Conservation (phyloP, 768 basidiomycete genomes). For the Coprinopsis sp. region DNA sequence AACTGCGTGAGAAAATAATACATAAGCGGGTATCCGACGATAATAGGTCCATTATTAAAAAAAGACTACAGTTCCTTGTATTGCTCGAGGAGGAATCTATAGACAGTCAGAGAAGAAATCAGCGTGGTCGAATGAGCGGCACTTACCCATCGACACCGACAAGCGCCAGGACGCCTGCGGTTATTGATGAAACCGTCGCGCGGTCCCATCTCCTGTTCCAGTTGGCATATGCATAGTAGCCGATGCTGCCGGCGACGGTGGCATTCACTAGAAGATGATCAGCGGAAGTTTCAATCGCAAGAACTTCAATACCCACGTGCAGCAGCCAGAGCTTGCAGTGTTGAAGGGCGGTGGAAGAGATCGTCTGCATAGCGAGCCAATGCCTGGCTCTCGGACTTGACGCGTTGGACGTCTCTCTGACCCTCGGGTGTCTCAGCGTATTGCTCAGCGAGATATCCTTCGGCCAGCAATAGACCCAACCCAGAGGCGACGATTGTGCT, state of each 20-base stretch:
- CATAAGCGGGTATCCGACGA: background rate
- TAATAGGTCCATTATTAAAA: background rate
- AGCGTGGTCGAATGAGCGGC: background rate
- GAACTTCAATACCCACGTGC: slow-evolving; percentile 37
- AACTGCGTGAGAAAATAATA: slow-evolving; percentile 3
- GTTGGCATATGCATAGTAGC: slow-evolving; percentile 59
- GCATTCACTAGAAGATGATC: slow-evolving; percentile 47
- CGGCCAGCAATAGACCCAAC: slow-evolving; percentile 51
- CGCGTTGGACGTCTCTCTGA: slow-evolving; percentile 51
- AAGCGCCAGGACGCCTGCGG: slow-evolving; percentile 55
- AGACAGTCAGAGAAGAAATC: background rate
- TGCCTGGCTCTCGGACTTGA: slow-evolving; percentile 50
- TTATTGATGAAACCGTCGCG: slow-evolving; percentile 51
- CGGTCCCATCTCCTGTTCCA: slow-evolving; percentile 72
- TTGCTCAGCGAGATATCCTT: slow-evolving; percentile 61
- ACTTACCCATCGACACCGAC: slow-evolving; percentile 67
- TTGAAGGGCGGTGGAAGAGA: slow-evolving; percentile 56
- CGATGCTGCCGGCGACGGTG: slow-evolving; percentile 55
- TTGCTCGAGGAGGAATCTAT: slow-evolving; percentile 7
- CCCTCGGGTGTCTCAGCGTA: slow-evolving; percentile 57
- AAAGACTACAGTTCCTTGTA: background rate
- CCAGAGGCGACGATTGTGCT: slow-evolving; percentile 50
- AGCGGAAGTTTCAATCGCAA: background rate
- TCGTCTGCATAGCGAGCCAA: slow-evolving; percentile 54
- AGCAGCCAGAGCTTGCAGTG: slow-evolving; percentile 62